These are phyloP conservation scores for Pseudonectria buxi DNA, from an alignment of 2,329 filamentous ascomycete species.

Conservation along the genomic window DNA sequence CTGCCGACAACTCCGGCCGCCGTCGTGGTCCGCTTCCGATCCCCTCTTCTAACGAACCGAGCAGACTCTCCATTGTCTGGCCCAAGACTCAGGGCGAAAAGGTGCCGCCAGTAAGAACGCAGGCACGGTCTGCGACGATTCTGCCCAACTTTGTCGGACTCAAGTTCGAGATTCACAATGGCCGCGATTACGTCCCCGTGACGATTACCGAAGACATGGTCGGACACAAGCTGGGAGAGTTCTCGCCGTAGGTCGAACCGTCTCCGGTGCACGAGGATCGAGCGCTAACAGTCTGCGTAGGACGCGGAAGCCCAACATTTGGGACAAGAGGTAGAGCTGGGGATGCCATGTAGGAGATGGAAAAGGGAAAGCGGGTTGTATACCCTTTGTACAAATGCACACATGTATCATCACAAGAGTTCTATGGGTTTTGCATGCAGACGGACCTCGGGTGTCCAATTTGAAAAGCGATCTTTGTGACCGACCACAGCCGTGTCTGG, in stretches of 20 bases:
- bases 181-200: conserved; percentile 77
- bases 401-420: conserved; percentile 23
- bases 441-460: neutral
- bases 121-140: conserved; percentile 82
- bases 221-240: conserved; percentile 89
- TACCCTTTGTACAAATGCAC: conserved; percentile 23
- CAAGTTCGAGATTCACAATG: conserved; percentile 86
- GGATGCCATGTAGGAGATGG: conserved; percentile 8
- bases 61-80: conserved; percentile 57
- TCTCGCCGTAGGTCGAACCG: conserved; percentile 64
- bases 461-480: conserved; percentile 3
- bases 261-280: neutral
- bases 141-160: conserved; percentile 87
- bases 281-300: conserved; percentile 26
- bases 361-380: conserved; percentile 8
- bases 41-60: conserved; percentile 18
- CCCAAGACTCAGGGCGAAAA: conserved; percentile 54
- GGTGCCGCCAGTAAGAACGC: conserved; percentile 70
- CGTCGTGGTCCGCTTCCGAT: conserved; percentile 5
- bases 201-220: conserved; percentile 93
- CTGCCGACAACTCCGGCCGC: conserved; percentile 3
- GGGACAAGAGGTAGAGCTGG: conserved; percentile 32
- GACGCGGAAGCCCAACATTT: conserved; percentile 53
- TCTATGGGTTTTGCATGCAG: neutral
- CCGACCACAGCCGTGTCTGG: conserved; percentile 14